Evolutionary conservation across 805 yeast species (phyloP).

Genomic region (Schwanniomyces vanrijiae): DNA sequence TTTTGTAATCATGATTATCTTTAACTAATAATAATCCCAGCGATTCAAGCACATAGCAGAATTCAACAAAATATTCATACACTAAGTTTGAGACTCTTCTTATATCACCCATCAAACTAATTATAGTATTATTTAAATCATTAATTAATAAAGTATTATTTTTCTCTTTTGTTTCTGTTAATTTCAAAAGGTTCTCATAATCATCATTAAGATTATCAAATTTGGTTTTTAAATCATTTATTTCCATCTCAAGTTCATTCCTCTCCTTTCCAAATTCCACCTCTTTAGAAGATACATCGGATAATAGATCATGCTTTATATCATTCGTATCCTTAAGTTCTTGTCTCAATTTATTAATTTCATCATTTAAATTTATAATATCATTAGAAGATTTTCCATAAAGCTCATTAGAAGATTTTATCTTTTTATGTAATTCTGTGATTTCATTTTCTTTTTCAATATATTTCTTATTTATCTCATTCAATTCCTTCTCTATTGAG

Average conservation of each 20-base stretch:
- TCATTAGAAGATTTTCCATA: constrained; percentile 12
- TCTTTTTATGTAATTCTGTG: constrained; percentile 12
- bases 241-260: constrained; percentile 47
- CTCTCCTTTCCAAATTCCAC: constrained; percentile 57
- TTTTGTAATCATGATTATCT: constrained; percentile 42
- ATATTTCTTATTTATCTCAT: constrained; percentile 11
- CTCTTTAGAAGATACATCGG: constrained; percentile 68
- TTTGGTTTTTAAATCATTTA: constrained; percentile 42
- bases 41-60: constrained; percentile 63
- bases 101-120: constrained; percentile 13
- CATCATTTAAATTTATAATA: constrained; percentile 12
- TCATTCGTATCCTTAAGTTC: constrained; percentile 22
- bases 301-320: constrained; percentile 63
- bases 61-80: constrained; percentile 37
- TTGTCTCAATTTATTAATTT: constrained; percentile 9
- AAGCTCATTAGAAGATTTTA: constrained; percentile 10
- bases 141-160: constrained; percentile 26
- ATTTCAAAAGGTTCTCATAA: constrained; percentile 43
- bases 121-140: constrained; percentile 21
- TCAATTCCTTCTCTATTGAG: constrained; percentile 10
- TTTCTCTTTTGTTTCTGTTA: constrained; percentile 27
- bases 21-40: constrained; percentile 71
- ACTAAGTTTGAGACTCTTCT: constrained; percentile 15
- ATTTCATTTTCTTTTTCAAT: constrained; percentile 12
- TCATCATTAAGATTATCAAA: constrained; percentile 48